Evolutionary conservation across 176 grass and related monocot species (phyloP).

Genomic region (Musa troglodytarum): DNA sequence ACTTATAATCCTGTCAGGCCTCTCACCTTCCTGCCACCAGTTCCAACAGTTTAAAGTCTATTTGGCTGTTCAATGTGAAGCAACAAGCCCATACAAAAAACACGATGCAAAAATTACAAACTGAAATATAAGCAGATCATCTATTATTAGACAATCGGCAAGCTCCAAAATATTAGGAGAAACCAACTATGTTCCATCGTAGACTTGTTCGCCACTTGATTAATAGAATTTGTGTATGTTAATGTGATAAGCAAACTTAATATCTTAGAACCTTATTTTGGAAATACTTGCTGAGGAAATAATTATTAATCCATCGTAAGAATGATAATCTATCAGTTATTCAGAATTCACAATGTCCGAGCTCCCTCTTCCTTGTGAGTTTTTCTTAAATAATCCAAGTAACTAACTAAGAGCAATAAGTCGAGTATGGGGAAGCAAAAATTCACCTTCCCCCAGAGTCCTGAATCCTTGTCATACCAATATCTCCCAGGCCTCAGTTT

Average conservation of each 20-base stretch:
- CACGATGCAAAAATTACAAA: background rate
- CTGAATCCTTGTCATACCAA: conserved; percentile 33
- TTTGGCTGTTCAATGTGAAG: background rate
- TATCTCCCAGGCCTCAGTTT: conserved; percentile 24
- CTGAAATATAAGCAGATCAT: background rate
- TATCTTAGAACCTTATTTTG: background rate
- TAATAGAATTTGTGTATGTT: background rate
- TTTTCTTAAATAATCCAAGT: too few relatives aligned
- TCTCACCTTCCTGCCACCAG: conserved; percentile 20
- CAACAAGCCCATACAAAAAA: background rate
- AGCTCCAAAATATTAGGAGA: background rate
- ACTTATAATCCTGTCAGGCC: conserved; percentile 27
- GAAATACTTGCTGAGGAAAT: background rate
- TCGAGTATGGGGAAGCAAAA: background rate
- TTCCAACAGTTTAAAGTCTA: background rate
- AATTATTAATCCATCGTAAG: background rate
- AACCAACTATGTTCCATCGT: background rate
- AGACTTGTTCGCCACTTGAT: background rate
- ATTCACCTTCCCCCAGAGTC: conserved; percentile 26
- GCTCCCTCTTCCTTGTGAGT: background rate
- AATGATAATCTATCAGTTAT: background rate
- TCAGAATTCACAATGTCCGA: background rate
- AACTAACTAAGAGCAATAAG: background rate
- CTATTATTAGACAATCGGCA: background rate
- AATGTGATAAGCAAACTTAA: background rate